These are phyloP conservation scores for Torulaspora globosa DNA, from an alignment of 1,139 yeast genomes.

Conservation along the genomic window DNA sequence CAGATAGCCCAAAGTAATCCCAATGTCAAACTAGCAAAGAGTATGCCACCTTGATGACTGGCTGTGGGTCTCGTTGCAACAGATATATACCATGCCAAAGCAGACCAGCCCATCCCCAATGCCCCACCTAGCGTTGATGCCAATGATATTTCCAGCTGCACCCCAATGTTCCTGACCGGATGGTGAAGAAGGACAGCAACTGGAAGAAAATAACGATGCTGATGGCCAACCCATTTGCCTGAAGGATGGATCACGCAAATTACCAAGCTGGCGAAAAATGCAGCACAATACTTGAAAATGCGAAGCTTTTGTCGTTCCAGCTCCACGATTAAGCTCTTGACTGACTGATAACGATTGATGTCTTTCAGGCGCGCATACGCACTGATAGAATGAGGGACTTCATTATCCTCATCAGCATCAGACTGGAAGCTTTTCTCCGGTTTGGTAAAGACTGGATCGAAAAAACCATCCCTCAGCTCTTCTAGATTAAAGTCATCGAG, in stretches of 20 bases:
- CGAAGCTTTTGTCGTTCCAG: slow-evolving; percentile 12
- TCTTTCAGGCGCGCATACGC: neutral
- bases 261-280: slow-evolving; percentile 41
- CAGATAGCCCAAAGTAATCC: slow-evolving; percentile 41
- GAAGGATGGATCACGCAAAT: slow-evolving; percentile 41
- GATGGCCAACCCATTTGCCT: slow-evolving; percentile 43
- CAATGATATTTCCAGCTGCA: slow-evolving; percentile 46
- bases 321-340: neutral
- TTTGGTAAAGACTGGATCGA: slow-evolving; percentile 45
- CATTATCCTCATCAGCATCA: slow-evolving; percentile 15
- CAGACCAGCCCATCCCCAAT: slow-evolving; percentile 47
- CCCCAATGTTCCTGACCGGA: slow-evolving; percentile 46
- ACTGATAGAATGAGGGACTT: neutral
- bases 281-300: slow-evolving; percentile 41
- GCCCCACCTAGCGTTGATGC: slow-evolving; percentile 44
- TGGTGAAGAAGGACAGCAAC: slow-evolving; percentile 45
- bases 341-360: neutral
- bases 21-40: slow-evolving; percentile 42
- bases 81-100: slow-evolving; percentile 43
- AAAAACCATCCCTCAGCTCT: slow-evolving; percentile 47
- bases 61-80: slow-evolving; percentile 41
- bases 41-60: slow-evolving; percentile 46
- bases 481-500: slow-evolving; percentile 40
- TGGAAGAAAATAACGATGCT: slow-evolving; percentile 40
- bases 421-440: slow-evolving; percentile 24